These are phyloP conservation scores for Mycena galericulata DNA, from an alignment of 768 basidiomycete genomes.

Conservation along the genomic window DNA sequence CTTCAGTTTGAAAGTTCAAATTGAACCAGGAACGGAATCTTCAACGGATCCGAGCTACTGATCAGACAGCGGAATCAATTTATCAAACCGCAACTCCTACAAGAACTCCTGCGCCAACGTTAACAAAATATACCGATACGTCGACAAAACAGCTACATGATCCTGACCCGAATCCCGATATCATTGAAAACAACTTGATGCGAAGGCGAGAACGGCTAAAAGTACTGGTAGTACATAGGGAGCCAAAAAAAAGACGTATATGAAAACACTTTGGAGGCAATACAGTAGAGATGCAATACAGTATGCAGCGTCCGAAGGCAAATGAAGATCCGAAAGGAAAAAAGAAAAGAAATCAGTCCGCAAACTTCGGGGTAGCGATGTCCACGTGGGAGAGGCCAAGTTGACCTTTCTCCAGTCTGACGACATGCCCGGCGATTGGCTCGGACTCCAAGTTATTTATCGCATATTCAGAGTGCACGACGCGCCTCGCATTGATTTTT, in stretches of 20 bases:
- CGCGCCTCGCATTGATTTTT: conserved; percentile 76
- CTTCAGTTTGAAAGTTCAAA: no score
- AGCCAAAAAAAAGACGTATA: not conserved
- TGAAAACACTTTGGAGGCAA: conserved; percentile 1
- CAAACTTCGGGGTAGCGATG: conserved; percentile 14
- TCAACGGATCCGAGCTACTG: no score
- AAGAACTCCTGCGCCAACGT: no score
- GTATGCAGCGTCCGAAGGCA: conserved; percentile 13
- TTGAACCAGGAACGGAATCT: no score
- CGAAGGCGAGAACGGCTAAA: conserved; percentile 21
- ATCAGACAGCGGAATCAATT: no score
- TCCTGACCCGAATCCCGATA: not conserved
- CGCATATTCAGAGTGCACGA: conserved; percentile 76
- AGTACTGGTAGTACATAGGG: not conserved
- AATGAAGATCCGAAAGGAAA: not conserved
- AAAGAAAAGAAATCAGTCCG: conserved; percentile 26
- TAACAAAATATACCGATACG: no score
- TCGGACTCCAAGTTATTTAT: conserved; percentile 79
- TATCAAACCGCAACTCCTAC: no score
- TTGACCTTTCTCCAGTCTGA: conserved; percentile 64
- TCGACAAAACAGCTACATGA: not conserved
- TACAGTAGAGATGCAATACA: conserved; percentile 22
- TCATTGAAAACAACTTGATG: conserved; percentile 10
- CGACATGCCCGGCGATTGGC: conserved; percentile 67
- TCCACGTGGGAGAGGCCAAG: conserved; percentile 59